phyloP scores from a whole-genome alignment of 768 basidiomycete species.

The Termitomyces sp. region DNA sequence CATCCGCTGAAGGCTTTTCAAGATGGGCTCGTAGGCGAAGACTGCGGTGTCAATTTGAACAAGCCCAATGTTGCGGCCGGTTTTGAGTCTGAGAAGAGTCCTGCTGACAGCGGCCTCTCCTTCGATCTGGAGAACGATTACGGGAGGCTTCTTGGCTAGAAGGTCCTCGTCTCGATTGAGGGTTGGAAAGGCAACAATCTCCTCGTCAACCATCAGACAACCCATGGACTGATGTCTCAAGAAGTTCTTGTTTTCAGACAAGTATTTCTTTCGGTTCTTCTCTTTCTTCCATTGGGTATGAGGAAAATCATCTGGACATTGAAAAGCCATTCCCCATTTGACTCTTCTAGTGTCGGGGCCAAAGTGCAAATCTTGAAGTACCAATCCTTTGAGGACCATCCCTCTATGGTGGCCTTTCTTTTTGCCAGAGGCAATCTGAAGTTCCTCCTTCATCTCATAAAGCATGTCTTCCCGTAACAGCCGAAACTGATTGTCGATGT shows the following conservation, averaged over 20 bases:
- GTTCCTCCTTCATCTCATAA: conserved; percentile 35
- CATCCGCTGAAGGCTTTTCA: background rate
- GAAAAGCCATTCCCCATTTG: background rate
- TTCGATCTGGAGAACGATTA: background rate
- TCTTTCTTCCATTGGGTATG: background rate
- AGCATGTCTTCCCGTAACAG: conserved; percentile 11
- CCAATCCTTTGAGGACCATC: background rate
- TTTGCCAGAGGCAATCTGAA: conserved; percentile 21
- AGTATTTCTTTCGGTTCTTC: background rate
- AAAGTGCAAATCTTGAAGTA: background rate
- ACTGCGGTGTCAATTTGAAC: background rate
- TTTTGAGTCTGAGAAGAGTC: background rate
- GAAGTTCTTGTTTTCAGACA: background rate
- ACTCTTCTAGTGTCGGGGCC: background rate
- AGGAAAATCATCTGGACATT: background rate
- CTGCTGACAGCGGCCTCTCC: background rate
- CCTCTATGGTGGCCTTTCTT: background rate
- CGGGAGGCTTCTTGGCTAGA: background rate
- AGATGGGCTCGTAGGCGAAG: background rate
- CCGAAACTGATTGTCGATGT: conserved; percentile 12
- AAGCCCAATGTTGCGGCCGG: background rate
- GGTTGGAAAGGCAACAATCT: background rate
- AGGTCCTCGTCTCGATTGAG: background rate
- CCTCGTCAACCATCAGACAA: background rate
- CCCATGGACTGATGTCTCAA: background rate